A percentile compares a stretch with the other conserved stretches of the same genome.
phyloP scores from a whole-genome alignment of 2,329 filamentous ascomycete species.

The Fusarium proliferatum region DNA sequence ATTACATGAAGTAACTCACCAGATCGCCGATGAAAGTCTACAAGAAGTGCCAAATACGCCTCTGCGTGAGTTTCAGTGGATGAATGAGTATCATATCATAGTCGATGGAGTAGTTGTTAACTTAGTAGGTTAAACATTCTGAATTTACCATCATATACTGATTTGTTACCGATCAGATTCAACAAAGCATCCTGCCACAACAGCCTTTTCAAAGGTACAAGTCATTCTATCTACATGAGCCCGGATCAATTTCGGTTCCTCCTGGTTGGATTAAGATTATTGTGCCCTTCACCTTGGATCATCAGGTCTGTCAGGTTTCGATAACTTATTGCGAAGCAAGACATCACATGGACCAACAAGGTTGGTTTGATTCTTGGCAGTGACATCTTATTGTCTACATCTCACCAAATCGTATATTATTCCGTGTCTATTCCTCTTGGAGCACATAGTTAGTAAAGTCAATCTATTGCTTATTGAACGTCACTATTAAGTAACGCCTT shows the following conservation, averaged over 20 bases:
- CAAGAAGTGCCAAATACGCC: not conserved
- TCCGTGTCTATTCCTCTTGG: not conserved
- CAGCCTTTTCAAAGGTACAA: not conserved
- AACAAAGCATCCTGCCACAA: not conserved
- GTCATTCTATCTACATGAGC: not conserved
- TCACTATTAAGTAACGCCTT: rapidly evolving
- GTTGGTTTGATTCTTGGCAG: rapidly evolving
- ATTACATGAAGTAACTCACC: not conserved
- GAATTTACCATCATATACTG: rapidly evolving
- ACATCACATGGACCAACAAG: rapidly evolving
- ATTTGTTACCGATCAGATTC: not conserved
- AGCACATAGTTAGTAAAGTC: not conserved
- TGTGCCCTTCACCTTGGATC: not conserved
- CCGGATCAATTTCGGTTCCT: not conserved
- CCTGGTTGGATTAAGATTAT: not conserved
- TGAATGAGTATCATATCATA: rapidly evolving
- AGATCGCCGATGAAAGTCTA: rapidly evolving
- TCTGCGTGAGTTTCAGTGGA: not conserved
- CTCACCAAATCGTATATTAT: not conserved
- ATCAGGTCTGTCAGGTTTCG: rapidly evolving
- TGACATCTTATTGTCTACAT: not conserved
- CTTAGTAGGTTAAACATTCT: not conserved
- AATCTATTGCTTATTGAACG: rapidly evolving
- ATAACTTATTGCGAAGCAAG: not conserved
- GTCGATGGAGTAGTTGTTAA: not conserved